These are phyloP conservation scores for Datura wrightii DNA, from an alignment of 257 asterid genomes.

Conservation along the genomic window DNA sequence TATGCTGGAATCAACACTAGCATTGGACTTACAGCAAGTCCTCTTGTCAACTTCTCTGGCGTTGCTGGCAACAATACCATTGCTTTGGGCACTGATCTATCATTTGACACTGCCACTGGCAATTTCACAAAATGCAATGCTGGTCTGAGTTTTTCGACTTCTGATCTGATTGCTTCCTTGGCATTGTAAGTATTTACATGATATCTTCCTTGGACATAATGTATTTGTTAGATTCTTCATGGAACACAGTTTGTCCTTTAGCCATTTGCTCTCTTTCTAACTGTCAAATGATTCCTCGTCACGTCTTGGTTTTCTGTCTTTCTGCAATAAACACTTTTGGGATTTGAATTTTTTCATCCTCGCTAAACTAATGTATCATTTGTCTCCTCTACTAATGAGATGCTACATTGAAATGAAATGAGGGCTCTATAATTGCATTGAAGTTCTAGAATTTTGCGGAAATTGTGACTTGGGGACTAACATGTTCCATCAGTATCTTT, in stretches of 20 bases:
- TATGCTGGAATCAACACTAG: slow-evolving; percentile 90
- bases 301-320: neutral
- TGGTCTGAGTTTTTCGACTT: slow-evolving; percentile 64
- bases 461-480: neutral
- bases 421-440: neutral
- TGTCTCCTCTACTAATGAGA: neutral
- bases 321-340: neutral
- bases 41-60: slow-evolving; percentile 90
- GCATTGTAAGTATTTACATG: slow-evolving; percentile 60
- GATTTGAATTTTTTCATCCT: neutral
- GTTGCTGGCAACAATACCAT: slow-evolving; percentile 73
- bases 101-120: slow-evolving; percentile 90
- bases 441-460: neutral
- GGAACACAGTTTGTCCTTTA: neutral
- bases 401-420: neutral
- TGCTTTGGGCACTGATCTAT: slow-evolving; percentile 80
- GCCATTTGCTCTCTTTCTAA: neutral
- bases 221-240: neutral
- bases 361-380: neutral
- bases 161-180: slow-evolving; percentile 87
- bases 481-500: neutral
- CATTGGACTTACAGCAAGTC: slow-evolving; percentile 85
- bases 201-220: neutral
- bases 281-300: neutral
- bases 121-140: slow-evolving; percentile 77